These are phyloP conservation scores for Phytophthora pisi DNA, from an alignment of 352 stramenopile species.

Conservation along the genomic window DNA sequence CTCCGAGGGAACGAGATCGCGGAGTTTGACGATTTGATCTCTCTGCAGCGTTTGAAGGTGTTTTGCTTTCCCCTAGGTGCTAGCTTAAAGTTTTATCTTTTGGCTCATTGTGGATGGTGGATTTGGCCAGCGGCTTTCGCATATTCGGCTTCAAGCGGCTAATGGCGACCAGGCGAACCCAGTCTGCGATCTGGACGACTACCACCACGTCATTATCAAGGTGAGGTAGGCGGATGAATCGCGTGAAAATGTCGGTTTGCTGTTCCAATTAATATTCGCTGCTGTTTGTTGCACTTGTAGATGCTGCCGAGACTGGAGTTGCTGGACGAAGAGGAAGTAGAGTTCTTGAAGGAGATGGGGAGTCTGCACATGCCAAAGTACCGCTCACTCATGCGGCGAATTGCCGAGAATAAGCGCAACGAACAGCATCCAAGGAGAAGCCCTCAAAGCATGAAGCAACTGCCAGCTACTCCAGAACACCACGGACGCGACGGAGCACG, in stretches of 20 bases:
- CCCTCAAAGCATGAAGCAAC: conserved; percentile 13
- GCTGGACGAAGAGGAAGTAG: conserved; percentile 76
- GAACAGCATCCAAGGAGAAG: conserved; percentile 13
- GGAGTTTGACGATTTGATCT: conserved; percentile 40
- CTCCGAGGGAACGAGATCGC: conserved; percentile 69
- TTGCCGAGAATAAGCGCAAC: conserved; percentile 25
- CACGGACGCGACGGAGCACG: background rate
- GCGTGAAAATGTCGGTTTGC: background rate
- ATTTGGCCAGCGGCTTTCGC: conserved; percentile 45
- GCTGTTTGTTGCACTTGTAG: conserved; percentile 22
- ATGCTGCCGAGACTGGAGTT: conserved; percentile 55
- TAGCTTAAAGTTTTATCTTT: background rate
- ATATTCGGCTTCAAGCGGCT: conserved; percentile 65
- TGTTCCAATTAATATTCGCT: background rate
- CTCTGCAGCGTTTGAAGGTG: conserved; percentile 66
- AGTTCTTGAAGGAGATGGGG: conserved; percentile 61
- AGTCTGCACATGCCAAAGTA: conserved; percentile 74
- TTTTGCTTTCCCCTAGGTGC: background rate
- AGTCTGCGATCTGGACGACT: conserved; percentile 65
- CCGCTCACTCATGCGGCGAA: conserved; percentile 50
- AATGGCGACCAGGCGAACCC: conserved; percentile 67
- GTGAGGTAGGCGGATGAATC: conserved; percentile 19
- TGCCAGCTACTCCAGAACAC: background rate
- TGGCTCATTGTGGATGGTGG: background rate
- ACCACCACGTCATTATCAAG: conserved; percentile 54